Conservation (phyloP, 2,329 filamentous ascomycete genomes). For the Pyricularia sp. region DNA sequence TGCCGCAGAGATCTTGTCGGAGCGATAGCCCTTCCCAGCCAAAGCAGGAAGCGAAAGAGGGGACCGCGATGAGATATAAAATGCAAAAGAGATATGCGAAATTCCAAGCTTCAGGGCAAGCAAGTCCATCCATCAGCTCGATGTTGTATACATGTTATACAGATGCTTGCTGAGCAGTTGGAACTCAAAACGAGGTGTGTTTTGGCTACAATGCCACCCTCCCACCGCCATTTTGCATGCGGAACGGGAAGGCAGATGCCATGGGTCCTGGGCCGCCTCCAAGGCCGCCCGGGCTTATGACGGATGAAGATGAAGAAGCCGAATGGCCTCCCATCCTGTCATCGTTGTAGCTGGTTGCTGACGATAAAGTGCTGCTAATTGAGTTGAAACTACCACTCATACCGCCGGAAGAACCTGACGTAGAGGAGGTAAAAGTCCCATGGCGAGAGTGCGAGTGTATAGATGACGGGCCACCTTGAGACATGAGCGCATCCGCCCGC, state of each 20-base stretch:
- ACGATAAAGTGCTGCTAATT: conserved; percentile 18
- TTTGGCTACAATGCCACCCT: conserved; percentile 17
- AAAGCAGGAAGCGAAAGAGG: background rate
- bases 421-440: conserved; percentile 45
- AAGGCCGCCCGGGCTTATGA: conserved; percentile 16
- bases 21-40: too few relatives aligned
- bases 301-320: conserved; percentile 4
- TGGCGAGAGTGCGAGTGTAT: conserved; percentile 25
- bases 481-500: conserved; percentile 47
- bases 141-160: background rate
- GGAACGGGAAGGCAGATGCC: conserved; percentile 15
- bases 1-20: background rate
- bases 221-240: conserved; percentile 17
- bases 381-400: conserved; percentile 34
- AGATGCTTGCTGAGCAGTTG: background rate
- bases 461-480: conserved; percentile 48
- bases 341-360: conserved; percentile 7
- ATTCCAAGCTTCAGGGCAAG: background rate
- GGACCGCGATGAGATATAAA: background rate
- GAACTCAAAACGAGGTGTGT: background rate
- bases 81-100: background rate
- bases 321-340: background rate
- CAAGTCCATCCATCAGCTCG: background rate
- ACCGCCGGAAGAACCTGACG: conserved; percentile 39
- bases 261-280: conserved; percentile 6